phyloP scores from a whole-genome alignment of 441 rosid species.

The Omphalea diandra region DNA sequence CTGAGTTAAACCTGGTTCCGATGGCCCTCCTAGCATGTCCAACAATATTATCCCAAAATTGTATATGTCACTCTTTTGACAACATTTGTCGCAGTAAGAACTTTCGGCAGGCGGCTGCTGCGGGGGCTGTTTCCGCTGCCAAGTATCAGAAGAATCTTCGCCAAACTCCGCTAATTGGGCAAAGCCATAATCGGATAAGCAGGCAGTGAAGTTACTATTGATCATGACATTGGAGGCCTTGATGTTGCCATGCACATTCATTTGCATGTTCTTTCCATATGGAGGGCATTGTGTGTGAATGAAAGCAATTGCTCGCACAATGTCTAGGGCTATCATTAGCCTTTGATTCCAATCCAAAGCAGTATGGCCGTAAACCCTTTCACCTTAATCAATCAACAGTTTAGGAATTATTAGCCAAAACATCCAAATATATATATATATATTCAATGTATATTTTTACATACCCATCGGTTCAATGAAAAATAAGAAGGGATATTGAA shows the following conservation, averaged over 20 bases:
- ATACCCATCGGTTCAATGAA: no score
- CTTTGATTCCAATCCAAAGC: slow-evolving; percentile 55
- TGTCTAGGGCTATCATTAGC: slow-evolving; percentile 30
- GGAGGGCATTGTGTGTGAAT: slow-evolving; percentile 45
- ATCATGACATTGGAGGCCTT: slow-evolving; percentile 56
- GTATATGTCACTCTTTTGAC: slow-evolving; percentile 41
- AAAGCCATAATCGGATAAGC: slow-evolving; percentile 53
- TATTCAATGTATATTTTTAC: no score
- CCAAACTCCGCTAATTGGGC: slow-evolving; percentile 31
- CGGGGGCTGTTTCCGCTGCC: slow-evolving; percentile 7
- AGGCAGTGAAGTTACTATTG: slow-evolving; percentile 39
- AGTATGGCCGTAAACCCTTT: slow-evolving; percentile 44
- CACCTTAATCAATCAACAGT: slow-evolving; percentile 31
- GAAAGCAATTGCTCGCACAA: slow-evolving; percentile 45
- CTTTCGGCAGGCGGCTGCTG: neutral
- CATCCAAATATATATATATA: no score
- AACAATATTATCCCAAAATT: slow-evolving; percentile 42
- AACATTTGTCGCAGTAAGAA: slow-evolving; percentile 13
- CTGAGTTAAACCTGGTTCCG: neutral
- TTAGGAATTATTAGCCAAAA: neutral
- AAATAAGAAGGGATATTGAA: no score
- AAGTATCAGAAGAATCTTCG: slow-evolving; percentile 3
- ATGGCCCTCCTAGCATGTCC: slow-evolving; percentile 39
- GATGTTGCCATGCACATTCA: slow-evolving; percentile 59
- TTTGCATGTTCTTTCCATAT: slow-evolving; percentile 33